Conservation (phyloP, 805 yeast species). For the Starmerella kuoi region DNA sequence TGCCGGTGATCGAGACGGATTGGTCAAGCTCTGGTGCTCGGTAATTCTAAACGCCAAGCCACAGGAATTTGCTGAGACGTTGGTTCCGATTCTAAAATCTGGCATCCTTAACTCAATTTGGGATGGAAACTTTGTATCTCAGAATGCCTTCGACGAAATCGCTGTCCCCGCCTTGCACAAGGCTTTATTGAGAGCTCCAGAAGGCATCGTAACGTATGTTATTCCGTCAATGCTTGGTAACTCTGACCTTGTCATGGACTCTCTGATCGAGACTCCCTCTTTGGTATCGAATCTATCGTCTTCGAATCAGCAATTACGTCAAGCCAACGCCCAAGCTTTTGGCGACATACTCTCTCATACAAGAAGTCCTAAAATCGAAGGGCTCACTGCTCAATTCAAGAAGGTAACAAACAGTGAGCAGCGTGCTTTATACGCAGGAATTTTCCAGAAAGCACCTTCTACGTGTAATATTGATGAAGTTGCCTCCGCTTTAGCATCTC, state of each 20-base stretch:
- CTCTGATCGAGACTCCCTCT: conserved; percentile 33
- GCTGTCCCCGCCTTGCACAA: conserved; percentile 58
- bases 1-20: background rate
- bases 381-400: conserved; percentile 46
- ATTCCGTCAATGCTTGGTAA: conserved; percentile 39
- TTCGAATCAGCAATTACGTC: conserved; percentile 53
- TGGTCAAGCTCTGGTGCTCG: conserved; percentile 22
- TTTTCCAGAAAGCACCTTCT: conserved; percentile 29
- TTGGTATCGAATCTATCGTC: conserved; percentile 51
- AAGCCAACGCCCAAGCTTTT: conserved; percentile 35
- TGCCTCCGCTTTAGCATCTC: conserved; percentile 36
- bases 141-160: conserved; percentile 30
- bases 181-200: conserved; percentile 68
- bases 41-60: conserved; percentile 27
- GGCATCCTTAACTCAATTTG: conserved; percentile 9
- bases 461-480: conserved; percentile 22
- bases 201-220: conserved; percentile 45
- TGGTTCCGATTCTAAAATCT: conserved; percentile 17
- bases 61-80: conserved; percentile 14
- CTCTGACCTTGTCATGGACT: conserved; percentile 33
- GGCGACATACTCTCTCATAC: conserved; percentile 25
- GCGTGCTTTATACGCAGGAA: conserved; percentile 41
- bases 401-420: conserved; percentile 53
- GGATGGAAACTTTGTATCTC: conserved; percentile 24
- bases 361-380: conserved; percentile 36